Percentiles rank a stretch among this genome's conserved stretches.
These are phyloP conservation scores for Malus hybrid DNA, from an alignment of 331 rosid genomes.

Conservation along the genomic window DNA sequence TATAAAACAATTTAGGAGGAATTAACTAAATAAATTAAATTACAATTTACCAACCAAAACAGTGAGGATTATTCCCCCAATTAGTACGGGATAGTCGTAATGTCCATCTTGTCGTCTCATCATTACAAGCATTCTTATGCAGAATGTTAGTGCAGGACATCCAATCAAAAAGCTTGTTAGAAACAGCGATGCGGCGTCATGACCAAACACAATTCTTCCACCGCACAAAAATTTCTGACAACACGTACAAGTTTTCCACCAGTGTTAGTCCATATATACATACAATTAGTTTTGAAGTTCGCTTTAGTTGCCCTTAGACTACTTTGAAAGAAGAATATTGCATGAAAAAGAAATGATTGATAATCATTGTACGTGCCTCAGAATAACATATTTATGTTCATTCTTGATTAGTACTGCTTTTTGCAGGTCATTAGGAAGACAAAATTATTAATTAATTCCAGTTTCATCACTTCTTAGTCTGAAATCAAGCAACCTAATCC, in stretches of 20 bases:
- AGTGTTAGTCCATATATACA: background rate
- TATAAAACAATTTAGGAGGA: background rate
- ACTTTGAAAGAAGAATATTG: background rate
- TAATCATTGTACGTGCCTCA: background rate
- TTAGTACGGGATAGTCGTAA: conserved; percentile 40
- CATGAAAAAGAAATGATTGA: background rate
- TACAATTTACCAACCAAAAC: conserved; percentile 67
- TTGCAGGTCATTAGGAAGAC: background rate
- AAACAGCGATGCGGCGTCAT: conserved; percentile 61
- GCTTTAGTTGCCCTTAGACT: background rate
- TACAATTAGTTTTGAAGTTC: too few species aligned
- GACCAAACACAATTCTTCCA: conserved; percentile 81
- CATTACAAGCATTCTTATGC: conserved; percentile 50
- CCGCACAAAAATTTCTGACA: conserved; percentile 77
- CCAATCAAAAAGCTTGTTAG: conserved; percentile 71
- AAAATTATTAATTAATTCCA: background rate
- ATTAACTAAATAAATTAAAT: background rate
- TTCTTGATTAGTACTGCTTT: background rate
- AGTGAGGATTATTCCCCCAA: conserved; percentile 65
- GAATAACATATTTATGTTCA: background rate
- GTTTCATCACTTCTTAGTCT: background rate
- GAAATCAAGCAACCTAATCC: background rate
- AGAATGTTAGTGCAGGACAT: conserved; percentile 74
- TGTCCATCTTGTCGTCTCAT: conserved; percentile 23
- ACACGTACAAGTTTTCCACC: background rate